These are phyloP conservation scores for Aspergillus eucalypticola DNA, from an alignment of 2,329 filamentous ascomycete genomes.

Conservation along the genomic window DNA sequence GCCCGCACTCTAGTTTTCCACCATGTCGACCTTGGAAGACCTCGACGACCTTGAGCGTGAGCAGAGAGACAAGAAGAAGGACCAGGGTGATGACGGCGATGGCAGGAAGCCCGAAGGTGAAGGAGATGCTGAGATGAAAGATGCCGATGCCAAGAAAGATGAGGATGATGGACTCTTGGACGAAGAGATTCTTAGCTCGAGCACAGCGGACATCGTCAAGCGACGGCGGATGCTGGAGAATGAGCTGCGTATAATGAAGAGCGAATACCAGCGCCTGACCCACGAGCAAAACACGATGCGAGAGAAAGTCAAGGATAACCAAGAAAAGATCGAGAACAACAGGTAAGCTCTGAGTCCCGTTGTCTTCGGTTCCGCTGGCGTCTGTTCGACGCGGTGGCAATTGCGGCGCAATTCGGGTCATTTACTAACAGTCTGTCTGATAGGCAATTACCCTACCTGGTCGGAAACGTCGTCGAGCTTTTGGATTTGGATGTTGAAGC, in stretches of 20 bases:
- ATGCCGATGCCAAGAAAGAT: slow-evolving; percentile 69
- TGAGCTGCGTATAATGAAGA: slow-evolving; percentile 97
- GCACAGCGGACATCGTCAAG: slow-evolving; percentile 91
- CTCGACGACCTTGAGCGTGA: slow-evolving; percentile 84
- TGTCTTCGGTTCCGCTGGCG: not conserved
- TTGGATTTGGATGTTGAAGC: slow-evolving; percentile 94
- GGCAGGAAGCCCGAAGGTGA: slow-evolving; percentile 60
- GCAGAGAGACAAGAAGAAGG: slow-evolving; percentile 71
- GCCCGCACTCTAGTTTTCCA: not conserved
- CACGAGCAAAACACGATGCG: slow-evolving; percentile 96
- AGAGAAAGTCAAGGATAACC: slow-evolving; percentile 98
- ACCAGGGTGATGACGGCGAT: slow-evolving; percentile 58
- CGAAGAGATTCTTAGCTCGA: slow-evolving; percentile 87
- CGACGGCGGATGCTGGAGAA: slow-evolving; percentile 92
- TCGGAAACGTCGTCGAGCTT: slow-evolving; percentile 97
- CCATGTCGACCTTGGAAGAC: slow-evolving; percentile 89
- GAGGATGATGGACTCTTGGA: slow-evolving; percentile 82
- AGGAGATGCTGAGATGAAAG: slow-evolving; percentile 88
- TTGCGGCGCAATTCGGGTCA: not conserved
- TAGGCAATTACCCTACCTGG: slow-evolving; percentile 95
- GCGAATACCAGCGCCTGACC: slow-evolving; percentile 87
- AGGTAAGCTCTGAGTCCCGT: slow-evolving; percentile 57
- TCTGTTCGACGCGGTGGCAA: slow-evolving; percentile 7
- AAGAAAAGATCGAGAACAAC: slow-evolving; percentile 99
- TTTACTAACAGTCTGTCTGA: slow-evolving; percentile 11